These are phyloP conservation scores for Candida methanosorbosa DNA, from an alignment of 805 yeast species.

Conservation along the genomic window DNA sequence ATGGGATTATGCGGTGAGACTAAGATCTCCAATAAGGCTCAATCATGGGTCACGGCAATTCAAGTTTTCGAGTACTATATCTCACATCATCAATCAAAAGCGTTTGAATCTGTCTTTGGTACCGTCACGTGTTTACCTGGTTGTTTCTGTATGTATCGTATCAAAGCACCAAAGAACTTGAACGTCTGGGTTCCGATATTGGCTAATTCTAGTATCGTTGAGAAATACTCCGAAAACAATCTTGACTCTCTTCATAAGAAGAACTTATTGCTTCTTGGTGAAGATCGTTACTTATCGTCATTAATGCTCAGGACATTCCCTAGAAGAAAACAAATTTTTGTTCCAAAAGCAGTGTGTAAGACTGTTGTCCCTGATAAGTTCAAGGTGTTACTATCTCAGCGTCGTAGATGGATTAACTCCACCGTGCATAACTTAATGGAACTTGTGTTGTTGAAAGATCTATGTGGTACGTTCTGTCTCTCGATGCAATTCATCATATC, in stretches of 20 bases:
- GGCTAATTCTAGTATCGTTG: conserved; percentile 90
- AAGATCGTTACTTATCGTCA: conserved; percentile 79
- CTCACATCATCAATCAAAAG: conserved; percentile 91
- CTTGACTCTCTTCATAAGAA: conserved; percentile 79
- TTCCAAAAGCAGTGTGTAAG: conserved; percentile 87
- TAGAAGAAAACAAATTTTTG: conserved; percentile 75
- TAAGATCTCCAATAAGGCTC: conserved; percentile 73
- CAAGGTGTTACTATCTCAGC: conserved; percentile 73
- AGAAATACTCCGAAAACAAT: conserved; percentile 80
- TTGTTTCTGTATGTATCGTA: conserved; percentile 87
- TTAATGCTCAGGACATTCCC: conserved; percentile 87
- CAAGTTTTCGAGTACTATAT: conserved; percentile 92
- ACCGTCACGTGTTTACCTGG: conserved; percentile 95
- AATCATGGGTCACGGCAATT: conserved; percentile 85
- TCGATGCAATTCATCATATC: conserved; percentile 90
- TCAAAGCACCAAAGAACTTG: conserved; percentile 77
- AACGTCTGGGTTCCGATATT: conserved; percentile 90
- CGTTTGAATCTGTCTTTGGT: conserved; percentile 91
- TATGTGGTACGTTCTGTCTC: conserved; percentile 91
- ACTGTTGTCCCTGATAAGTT: conserved; percentile 84
- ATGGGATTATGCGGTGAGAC: conserved; percentile 97
- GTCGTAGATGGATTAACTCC: conserved; percentile 96
- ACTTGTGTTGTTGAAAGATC: conserved; percentile 70
- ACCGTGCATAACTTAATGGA: conserved; percentile 91
- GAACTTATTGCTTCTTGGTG: conserved; percentile 79